phyloP scores from a whole-genome alignment of 352 stramenopile genomes.

The Phytophthora cactorum region DNA sequence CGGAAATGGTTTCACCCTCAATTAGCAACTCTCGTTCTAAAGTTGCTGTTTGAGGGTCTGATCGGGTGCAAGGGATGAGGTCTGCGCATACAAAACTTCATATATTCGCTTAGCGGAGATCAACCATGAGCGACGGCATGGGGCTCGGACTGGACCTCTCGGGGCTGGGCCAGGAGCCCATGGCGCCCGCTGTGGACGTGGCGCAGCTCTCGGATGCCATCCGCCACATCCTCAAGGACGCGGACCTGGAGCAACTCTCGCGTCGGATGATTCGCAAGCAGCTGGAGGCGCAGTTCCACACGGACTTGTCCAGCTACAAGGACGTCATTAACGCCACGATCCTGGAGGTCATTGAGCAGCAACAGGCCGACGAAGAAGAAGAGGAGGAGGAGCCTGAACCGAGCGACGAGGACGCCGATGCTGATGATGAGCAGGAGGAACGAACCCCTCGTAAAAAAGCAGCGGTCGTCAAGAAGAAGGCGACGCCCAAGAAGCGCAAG shows the following conservation, averaged over 20 bases:
- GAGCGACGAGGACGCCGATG: constrained; percentile 52
- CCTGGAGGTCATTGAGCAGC: constrained; percentile 80
- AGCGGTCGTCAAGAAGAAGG: constrained; percentile 59
- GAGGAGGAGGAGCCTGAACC: constrained; percentile 55
- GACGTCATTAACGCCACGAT: constrained; percentile 87
- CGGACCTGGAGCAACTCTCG: constrained; percentile 86
- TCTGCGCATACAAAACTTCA: constrained; percentile 6
- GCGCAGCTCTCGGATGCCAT: constrained; percentile 74
- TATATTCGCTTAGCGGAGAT: constrained; percentile 10
- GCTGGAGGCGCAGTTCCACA: constrained; percentile 78
- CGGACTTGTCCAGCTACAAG: constrained; percentile 82
- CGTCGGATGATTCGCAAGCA: constrained; percentile 90
- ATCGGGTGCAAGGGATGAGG: constrained; percentile 2
- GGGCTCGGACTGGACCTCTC: constrained; percentile 68
- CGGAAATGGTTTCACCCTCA: not conserved
- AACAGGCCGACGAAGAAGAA: constrained; percentile 67
- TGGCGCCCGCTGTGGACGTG: constrained; percentile 57
- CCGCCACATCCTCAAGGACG: constrained; percentile 76
- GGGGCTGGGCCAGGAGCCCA: constrained; percentile 48
- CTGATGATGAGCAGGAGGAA: constrained; percentile 48
- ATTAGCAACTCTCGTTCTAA: not conserved
- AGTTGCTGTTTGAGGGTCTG: constrained; percentile 8
- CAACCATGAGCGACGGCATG: constrained; percentile 65
- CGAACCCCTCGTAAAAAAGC: constrained; percentile 43
- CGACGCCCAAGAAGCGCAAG: constrained; percentile 60